These are phyloP conservation scores for Falciphora oryzae DNA, from an alignment of 2,329 filamentous ascomycete genomes.

Conservation along the genomic window DNA sequence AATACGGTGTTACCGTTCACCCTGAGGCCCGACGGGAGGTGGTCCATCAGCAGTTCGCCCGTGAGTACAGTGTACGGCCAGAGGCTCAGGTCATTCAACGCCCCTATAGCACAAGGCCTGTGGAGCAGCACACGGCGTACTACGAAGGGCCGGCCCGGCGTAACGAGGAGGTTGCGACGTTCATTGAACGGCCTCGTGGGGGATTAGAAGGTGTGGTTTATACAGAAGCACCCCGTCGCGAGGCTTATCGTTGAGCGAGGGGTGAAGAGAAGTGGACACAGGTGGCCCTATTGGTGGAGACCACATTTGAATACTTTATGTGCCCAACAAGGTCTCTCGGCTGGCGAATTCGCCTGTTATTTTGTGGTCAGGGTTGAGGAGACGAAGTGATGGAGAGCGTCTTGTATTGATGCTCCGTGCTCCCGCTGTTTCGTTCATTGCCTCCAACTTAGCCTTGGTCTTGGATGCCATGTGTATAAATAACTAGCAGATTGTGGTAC, in stretches of 20 bases:
- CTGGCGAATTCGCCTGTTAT: neutral
- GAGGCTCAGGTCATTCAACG: slow-evolving; percentile 27
- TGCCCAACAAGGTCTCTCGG: neutral
- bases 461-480: neutral
- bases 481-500: neutral
- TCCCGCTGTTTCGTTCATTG: neutral
- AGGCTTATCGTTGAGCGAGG: slow-evolving; percentile 13
- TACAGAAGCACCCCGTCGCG: slow-evolving; percentile 24
- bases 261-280: neutral
- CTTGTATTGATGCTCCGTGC: neutral
- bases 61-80: slow-evolving; percentile 29
- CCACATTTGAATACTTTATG: neutral
- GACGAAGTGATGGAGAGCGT: neutral
- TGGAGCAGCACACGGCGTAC: slow-evolving; percentile 36
- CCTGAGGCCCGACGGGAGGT: slow-evolving; percentile 33
- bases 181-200: slow-evolving; percentile 37
- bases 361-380: neutral
- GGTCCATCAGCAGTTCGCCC: slow-evolving; percentile 21
- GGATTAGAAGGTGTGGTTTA: slow-evolving; percentile 40
- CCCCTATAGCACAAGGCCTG: slow-evolving; percentile 36
- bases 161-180: slow-evolving; percentile 35
- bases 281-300: neutral
- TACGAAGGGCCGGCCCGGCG: slow-evolving; percentile 31
- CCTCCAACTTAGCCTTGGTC: neutral
- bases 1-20: slow-evolving; percentile 39